Conservation (phyloP, 1,284 basidiomycete species). For the Pterulicium gracile region DNA sequence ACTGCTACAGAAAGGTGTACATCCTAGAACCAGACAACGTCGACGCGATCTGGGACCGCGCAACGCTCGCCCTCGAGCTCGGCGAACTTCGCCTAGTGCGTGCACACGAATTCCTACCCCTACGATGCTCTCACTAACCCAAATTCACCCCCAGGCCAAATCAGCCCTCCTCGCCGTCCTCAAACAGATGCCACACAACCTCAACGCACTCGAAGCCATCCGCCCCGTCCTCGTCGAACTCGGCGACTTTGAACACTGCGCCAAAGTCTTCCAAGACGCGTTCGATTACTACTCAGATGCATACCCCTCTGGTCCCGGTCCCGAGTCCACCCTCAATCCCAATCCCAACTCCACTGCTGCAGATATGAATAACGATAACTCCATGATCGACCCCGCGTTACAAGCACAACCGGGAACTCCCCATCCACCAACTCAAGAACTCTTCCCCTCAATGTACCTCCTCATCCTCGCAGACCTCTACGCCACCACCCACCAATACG, state of each 20-base stretch:
- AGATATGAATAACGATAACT: constrained; percentile 15
- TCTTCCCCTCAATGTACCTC: constrained; percentile 53
- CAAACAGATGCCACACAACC: constrained; percentile 71
- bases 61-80: constrained; percentile 70
- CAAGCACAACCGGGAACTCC: neutral
- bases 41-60: constrained; percentile 86
- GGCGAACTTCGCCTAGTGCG: constrained; percentile 58
- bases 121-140: neutral
- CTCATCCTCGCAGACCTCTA: constrained; percentile 81
- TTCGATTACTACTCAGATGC: constrained; percentile 31
- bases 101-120: constrained; percentile 2
- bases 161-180: constrained; percentile 70
- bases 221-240: constrained; percentile 70
- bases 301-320: constrained; percentile 26
- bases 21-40: constrained; percentile 74
- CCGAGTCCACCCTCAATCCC: constrained; percentile 13
- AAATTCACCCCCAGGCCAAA: constrained; percentile 41
- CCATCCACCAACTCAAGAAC: constrained; percentile 10
- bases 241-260: constrained; percentile 53
- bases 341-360: constrained; percentile 28
- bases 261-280: constrained; percentile 54
- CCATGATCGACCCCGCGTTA: neutral
- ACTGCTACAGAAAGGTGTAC: constrained; percentile 84
- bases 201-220: constrained; percentile 72
- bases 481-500: constrained; percentile 60